Evolutionary conservation across 2,329 filamentous ascomycete genomes (phyloP).

Genomic region (Magnaporthales sp.): DNA sequence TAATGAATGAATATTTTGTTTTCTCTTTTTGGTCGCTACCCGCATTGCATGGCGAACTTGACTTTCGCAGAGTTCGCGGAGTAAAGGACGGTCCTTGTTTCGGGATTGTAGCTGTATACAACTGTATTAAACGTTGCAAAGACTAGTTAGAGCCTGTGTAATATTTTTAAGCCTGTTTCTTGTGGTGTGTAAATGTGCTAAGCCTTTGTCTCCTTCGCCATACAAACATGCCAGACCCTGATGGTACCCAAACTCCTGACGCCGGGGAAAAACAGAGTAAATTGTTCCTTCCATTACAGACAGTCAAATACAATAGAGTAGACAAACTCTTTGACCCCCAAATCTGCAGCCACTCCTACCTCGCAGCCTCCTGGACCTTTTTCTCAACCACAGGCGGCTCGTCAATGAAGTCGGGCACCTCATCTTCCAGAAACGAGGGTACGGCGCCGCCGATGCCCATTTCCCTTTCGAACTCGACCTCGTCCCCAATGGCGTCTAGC

Average conservation of each 20-base stretch:
- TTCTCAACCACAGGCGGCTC: conserved; percentile 62
- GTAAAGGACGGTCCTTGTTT: not conserved
- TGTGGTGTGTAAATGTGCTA: not conserved
- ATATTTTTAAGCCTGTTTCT: not conserved
- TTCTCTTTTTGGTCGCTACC: not conserved
- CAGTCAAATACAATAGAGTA: too few relatives aligned
- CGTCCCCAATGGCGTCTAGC: conserved; percentile 85
- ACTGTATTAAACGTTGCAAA: not conserved
- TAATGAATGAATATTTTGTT: not conserved
- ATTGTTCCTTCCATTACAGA: not conserved
- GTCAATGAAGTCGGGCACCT: conserved; percentile 87
- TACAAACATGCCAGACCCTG: not conserved
- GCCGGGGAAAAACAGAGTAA: not conserved
- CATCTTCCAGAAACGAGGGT: conserved; percentile 84
- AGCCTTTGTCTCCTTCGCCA: not conserved
- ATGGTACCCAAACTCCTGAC: not conserved
- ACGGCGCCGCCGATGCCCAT: conserved; percentile 49
- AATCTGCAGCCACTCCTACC: conserved; percentile 24
- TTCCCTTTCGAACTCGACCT: conserved; percentile 77
- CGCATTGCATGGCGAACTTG: not conserved
- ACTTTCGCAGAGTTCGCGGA: not conserved
- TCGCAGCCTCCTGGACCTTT: conserved; percentile 76
- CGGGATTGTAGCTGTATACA: not conserved
- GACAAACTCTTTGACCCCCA: too few relatives aligned
- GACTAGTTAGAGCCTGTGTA: not conserved